Percentiles rank a stretch among this genome's conserved stretches.
These are phyloP conservation scores for Russula sp. DNA, from an alignment of 768 basidiomycete species.

Conservation along the genomic window DNA sequence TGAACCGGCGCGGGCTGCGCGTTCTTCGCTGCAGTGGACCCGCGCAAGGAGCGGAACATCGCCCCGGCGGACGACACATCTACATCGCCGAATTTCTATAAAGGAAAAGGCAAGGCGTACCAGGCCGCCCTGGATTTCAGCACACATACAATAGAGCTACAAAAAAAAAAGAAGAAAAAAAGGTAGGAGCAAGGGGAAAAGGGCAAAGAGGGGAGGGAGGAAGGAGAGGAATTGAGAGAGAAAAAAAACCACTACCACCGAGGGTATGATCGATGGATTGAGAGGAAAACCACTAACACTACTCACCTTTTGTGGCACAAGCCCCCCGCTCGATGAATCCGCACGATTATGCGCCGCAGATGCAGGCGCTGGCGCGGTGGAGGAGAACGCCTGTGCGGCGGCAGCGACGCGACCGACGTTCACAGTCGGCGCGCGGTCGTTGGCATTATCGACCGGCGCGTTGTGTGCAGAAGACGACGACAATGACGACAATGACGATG, in stretches of 20 bases:
- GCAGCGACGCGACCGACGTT: conserved; percentile 5
- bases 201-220: background rate
- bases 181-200: background rate
- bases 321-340: background rate
- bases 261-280: no score
- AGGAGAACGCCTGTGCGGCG: conserved; percentile 13
- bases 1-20: conserved; percentile 31
- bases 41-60: conserved; percentile 41
- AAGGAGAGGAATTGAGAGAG: background rate
- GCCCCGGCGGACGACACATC: conserved; percentile 45
- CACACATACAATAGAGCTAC: no score
- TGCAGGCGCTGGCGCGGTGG: background rate
- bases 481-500: background rate
- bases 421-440: background rate
- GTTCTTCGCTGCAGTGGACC: conserved; percentile 36
- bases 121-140: no score
- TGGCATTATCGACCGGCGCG: background rate
- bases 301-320: conserved; percentile 10
- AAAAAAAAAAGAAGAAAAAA: background rate
- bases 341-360: background rate
- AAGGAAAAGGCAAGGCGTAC: no score
- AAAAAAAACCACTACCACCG: no score
- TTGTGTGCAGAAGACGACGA: background rate
- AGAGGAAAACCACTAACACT: no score
- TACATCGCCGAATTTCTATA: conserved; percentile 54